Evolutionary conservation across 2,329 filamentous ascomycete genomes (phyloP), one percentile per base, ranked within the genome.

Genomic region (Parafenestella ontariensis): DNA sequence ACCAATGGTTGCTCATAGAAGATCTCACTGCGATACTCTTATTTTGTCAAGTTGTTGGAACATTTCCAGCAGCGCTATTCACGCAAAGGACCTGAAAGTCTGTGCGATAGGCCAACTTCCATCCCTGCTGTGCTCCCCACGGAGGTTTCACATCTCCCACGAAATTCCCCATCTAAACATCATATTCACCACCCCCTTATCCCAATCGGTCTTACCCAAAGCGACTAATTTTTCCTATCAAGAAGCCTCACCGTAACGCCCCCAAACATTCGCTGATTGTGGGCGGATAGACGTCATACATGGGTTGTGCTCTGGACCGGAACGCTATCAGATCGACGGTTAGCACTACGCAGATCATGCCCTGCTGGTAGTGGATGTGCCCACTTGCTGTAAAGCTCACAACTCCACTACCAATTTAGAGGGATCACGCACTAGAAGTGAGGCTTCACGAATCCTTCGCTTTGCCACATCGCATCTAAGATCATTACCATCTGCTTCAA

Each of bases 291-390:
- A 60, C 55, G 63, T 68, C 61, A 68, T 63, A 47, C 41, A 36
- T 23, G 44, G 24, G 39, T 40, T 17, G 21, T 31, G 40, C 41
- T 66, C 61, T 67, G 52, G 61, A 61, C 53, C 49, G 42, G 47
- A 49, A 50, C 52, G 49, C 49, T 51, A 29, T 45, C 37, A 53
- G 65, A 68, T 68, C 61, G 61, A 60, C 63, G 51, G 34, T 52
- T 61, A 58, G 55, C 36, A 46, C 41, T 34, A 18, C 43, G 57
- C 37, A 44, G 48, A 61, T 56, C 52, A 40, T 41, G 48, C 45
- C 48, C 20, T 47, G 24, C 26, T 43, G 24, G 20, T 29, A n/a
- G 41, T n/a, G 23, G 7, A 29, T 17, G 21, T 45, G 48, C 36
- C 39, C 44, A 41, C 26, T 47, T 40, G 33, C 21, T 21, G 39